Percentiles rank a stretch among this genome's conserved stretches.
Conservation (phyloP, 2,329 filamentous ascomycete species). For the Sporothrix luriei region DNA sequence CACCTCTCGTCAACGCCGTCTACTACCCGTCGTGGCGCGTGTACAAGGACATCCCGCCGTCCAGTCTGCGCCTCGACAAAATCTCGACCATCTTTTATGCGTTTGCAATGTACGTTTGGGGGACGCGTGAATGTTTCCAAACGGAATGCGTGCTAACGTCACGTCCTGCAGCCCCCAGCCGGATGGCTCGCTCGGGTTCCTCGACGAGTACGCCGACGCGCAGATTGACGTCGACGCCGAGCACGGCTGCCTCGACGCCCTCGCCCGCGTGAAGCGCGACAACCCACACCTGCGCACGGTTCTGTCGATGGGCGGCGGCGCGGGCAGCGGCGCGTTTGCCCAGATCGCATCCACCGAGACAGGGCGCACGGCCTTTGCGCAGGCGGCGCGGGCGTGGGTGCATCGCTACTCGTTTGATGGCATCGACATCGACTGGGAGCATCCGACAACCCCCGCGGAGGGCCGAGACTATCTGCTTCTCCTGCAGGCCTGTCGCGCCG, state of each 20-base stretch:
- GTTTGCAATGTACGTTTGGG: conserved; percentile 54
- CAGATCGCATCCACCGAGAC: conserved; percentile 54
- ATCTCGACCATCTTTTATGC: conserved; percentile 68
- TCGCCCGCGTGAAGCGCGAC: conserved; percentile 59
- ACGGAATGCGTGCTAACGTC: not conserved
- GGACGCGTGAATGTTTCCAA: too few relatives aligned
- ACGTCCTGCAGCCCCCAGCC: conserved; percentile 43
- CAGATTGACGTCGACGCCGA: conserved; percentile 62
- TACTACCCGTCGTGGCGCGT: conserved; percentile 69
- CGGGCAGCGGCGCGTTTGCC: conserved; percentile 64
- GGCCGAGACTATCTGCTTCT: conserved; percentile 62
- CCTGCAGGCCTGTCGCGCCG: conserved; percentile 56
- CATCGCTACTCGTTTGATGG: conserved; percentile 63
- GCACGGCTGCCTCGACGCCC: conserved; percentile 62
- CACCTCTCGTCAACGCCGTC: conserved; percentile 44
- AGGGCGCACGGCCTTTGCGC: conserved; percentile 57
- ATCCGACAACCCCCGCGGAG: conserved; percentile 57
- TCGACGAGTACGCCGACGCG: conserved; percentile 66
- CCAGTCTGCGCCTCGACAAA: conserved; percentile 56
- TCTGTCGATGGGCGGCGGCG: conserved; percentile 66
- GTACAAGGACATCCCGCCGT: conserved; percentile 63
- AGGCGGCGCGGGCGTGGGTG: conserved; percentile 57
- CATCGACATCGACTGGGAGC: conserved; percentile 71
- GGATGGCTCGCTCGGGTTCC: conserved; percentile 47
- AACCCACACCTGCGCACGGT: conserved; percentile 61